Evolutionary conservation across 2,329 filamentous ascomycete genomes (phyloP).

Genomic region (Claviceps sp.): DNA sequence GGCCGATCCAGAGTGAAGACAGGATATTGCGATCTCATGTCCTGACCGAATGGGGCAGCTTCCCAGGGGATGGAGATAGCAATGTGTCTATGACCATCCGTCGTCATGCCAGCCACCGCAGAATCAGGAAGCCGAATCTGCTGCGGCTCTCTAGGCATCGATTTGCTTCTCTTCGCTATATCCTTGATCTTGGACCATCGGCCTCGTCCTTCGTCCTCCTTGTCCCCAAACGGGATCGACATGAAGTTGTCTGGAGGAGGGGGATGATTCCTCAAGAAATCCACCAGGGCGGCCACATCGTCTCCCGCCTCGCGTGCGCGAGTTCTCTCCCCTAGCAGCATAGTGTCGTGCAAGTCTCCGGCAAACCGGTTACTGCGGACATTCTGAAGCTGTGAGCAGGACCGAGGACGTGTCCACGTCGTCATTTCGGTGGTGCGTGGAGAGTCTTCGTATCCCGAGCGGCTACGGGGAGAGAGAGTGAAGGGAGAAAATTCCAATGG

Average conservation of each 20-base stretch:
- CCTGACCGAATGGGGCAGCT: constrained; percentile 28
- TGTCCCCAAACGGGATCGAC: constrained; percentile 26
- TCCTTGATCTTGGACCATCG: constrained; percentile 30
- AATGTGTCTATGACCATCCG: constrained; percentile 41
- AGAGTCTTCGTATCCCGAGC: not conserved
- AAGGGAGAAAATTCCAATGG: constrained; percentile 4
- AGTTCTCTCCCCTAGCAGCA: constrained; percentile 5
- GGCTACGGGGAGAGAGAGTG: constrained; percentile 4
- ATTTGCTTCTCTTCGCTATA: constrained; percentile 25
- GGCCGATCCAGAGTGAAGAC: constrained; percentile 13
- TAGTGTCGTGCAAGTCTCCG: constrained; percentile 3
- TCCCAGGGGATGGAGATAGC: constrained; percentile 46
- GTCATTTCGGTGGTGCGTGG: not conserved
- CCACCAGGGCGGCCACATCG: constrained; percentile 25
- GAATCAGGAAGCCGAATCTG: constrained; percentile 37
- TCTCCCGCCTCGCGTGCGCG: constrained; percentile 10
- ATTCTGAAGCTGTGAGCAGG: not conserved
- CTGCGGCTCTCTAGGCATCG: constrained; percentile 15
- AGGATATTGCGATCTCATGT: constrained; percentile 21
- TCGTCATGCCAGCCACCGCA: constrained; percentile 40
- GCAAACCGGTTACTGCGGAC: not conserved
- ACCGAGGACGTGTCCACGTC: not conserved
- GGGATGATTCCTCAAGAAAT: constrained; percentile 35
- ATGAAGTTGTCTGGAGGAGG: constrained; percentile 38
- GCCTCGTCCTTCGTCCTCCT: constrained; percentile 18